Conservation (phyloP, 257 asterid genomes). For the Solanum chilense region DNA sequence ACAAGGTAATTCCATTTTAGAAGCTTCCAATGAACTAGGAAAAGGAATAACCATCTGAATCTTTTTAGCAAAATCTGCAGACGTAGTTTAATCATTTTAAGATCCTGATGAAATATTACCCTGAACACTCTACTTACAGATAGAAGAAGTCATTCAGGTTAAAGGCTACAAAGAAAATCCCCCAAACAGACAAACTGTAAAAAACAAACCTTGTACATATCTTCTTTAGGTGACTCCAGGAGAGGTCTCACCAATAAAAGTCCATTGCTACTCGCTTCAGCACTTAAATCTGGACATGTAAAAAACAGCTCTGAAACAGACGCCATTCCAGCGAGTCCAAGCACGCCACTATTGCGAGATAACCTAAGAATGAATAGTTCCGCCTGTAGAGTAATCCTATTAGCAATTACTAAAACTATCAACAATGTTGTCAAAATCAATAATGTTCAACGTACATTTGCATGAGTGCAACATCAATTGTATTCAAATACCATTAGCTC, state of each 20-base stretch:
- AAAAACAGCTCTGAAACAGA: conserved; percentile 47
- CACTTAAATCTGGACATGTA: conserved; percentile 21
- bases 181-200: background rate
- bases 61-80: background rate
- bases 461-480: background rate
- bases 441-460: background rate
- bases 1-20: background rate
- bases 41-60: background rate
- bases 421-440: background rate
- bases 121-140: background rate
- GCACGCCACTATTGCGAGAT: conserved; percentile 85
- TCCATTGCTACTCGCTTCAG: conserved; percentile 32
- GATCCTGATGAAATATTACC: background rate
- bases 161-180: background rate
- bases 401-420: conserved; percentile 4
- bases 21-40: background rate
- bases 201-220: conserved; percentile 65
- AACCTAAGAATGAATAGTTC: conserved; percentile 78
- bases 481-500: background rate
- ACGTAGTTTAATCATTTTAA: background rate
- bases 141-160: background rate
- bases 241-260: conserved; percentile 75
- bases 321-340: conserved; percentile 96
- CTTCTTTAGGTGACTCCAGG: conserved; percentile 72
- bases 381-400: conserved; percentile 40